These are phyloP conservation scores for Tricholoma saponaceum DNA, from an alignment of 768 basidiomycete genomes.

Conservation along the genomic window DNA sequence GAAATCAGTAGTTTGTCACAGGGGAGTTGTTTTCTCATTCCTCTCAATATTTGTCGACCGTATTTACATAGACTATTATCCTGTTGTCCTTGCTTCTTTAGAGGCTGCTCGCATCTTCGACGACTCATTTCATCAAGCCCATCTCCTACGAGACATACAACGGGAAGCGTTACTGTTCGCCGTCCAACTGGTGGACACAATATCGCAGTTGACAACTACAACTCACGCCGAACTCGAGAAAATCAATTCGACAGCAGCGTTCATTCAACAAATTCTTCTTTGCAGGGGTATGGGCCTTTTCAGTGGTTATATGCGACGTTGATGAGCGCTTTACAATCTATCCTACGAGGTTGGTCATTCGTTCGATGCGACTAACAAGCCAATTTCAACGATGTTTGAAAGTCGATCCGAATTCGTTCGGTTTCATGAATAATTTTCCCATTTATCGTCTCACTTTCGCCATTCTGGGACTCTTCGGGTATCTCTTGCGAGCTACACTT, in stretches of 20 bases:
- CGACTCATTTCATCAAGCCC: slow-evolving; percentile 15
- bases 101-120: slow-evolving; percentile 26
- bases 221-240: slow-evolving; percentile 40
- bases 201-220: slow-evolving; percentile 34
- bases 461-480: slow-evolving; percentile 23
- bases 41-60: not conserved
- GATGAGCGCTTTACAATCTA: slow-evolving; percentile 4
- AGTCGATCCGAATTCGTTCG: slow-evolving; percentile 27
- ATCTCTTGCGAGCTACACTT: slow-evolving; percentile 24
- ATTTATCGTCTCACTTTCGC: slow-evolving; percentile 21
- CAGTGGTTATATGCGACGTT: slow-evolving; percentile 4
- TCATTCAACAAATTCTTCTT: slow-evolving; percentile 27
- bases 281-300: not conserved
- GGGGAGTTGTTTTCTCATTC: not conserved
- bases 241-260: slow-evolving; percentile 35
- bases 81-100: slow-evolving; percentile 16
- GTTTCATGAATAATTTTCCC: slow-evolving; percentile 22
- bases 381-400: slow-evolving; percentile 3
- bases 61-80: slow-evolving; percentile 14
- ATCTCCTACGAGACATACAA: slow-evolving; percentile 25
- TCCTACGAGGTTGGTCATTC: slow-evolving; percentile 8
- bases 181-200: slow-evolving; percentile 26
- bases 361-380: not conserved
- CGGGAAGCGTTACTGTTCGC: slow-evolving; percentile 31
- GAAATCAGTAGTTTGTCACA: slow-evolving; percentile 11